A percentile compares a stretch with the other conserved stretches of the same genome.
Evolutionary conservation across 345 rosid genomes (phyloP).

Genomic region (Arabidopsis suecica): DNA sequence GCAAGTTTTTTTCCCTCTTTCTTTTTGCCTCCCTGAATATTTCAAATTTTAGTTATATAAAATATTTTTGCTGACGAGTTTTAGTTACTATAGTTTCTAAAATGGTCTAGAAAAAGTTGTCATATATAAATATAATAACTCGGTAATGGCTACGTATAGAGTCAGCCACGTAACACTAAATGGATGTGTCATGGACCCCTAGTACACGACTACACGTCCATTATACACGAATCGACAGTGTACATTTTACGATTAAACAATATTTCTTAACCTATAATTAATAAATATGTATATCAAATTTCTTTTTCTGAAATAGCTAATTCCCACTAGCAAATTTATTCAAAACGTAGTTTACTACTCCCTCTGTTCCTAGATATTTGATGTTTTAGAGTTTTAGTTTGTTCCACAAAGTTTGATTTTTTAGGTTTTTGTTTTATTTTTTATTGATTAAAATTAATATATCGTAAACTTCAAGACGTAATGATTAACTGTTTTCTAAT

Average conservation of each 20-base stretch:
- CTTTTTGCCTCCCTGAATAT: constrained; percentile 15
- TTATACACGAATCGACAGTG: constrained; percentile 8
- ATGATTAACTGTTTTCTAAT: too few relatives aligned
- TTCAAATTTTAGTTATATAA: constrained; percentile 5
- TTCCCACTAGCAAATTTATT: not conserved
- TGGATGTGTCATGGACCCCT: constrained; percentile 23
- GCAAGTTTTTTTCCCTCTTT: constrained; percentile 15
- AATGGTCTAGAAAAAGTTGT: constrained; percentile 40
- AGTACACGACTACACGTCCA: not conserved
- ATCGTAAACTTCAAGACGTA: too few relatives aligned
- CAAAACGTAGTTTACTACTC: not conserved
- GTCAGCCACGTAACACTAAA: constrained; percentile 37
- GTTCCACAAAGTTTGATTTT: too few relatives aligned
- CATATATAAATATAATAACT: not conserved
- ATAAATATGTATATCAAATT: not conserved
- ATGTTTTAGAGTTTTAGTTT: too few relatives aligned
- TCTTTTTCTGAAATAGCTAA: constrained; percentile 7
- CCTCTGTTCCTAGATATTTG: too few relatives aligned
- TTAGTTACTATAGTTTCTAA: constrained; percentile 38
- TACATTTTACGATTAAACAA: not conserved
- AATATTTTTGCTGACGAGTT: constrained; percentile 36
- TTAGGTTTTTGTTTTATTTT: too few relatives aligned
- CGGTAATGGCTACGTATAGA: constrained; percentile 37
- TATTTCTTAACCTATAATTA: not conserved
- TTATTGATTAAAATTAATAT: too few relatives aligned